phyloP scores from a whole-genome alignment of 2,329 filamentous ascomycete species.

The Dothiorella sarmentorum region DNA sequence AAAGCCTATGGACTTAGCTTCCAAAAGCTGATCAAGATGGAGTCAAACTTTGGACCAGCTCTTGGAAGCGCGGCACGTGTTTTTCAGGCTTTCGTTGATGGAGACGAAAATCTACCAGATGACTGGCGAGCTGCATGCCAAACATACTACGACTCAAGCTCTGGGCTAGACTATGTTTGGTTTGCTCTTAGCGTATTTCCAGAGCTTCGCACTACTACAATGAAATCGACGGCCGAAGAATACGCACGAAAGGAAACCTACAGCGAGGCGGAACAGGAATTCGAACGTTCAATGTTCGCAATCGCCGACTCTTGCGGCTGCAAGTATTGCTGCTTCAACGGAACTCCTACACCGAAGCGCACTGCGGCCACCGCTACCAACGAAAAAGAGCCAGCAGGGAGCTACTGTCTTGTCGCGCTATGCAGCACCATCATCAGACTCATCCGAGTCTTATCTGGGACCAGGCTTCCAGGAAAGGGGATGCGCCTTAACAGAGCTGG shows the following conservation, averaged over 20 bases:
- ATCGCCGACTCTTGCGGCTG: background rate
- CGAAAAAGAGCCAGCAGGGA: background rate
- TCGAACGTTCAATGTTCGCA: background rate
- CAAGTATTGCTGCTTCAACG: background rate
- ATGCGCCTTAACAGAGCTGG: background rate
- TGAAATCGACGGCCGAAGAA: background rate
- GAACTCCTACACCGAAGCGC: background rate
- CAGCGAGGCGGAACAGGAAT: background rate
- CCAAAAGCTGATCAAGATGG: background rate
- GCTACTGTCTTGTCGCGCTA: background rate
- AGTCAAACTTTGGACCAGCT: background rate
- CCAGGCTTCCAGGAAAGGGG: background rate
- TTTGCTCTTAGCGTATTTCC: background rate
- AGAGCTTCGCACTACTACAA: background rate
- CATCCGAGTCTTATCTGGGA: background rate
- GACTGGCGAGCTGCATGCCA: background rate
- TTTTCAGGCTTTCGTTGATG: background rate
- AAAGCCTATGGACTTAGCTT: background rate
- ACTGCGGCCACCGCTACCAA: background rate
- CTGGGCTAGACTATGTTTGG: background rate
- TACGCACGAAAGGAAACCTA: background rate
- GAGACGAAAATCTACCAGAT: background rate
- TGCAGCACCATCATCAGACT: background rate
- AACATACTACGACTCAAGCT: background rate
- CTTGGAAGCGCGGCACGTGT: background rate